Conservation (phyloP, 805 yeast genomes). For the Wickerhamiella occidentalis region DNA sequence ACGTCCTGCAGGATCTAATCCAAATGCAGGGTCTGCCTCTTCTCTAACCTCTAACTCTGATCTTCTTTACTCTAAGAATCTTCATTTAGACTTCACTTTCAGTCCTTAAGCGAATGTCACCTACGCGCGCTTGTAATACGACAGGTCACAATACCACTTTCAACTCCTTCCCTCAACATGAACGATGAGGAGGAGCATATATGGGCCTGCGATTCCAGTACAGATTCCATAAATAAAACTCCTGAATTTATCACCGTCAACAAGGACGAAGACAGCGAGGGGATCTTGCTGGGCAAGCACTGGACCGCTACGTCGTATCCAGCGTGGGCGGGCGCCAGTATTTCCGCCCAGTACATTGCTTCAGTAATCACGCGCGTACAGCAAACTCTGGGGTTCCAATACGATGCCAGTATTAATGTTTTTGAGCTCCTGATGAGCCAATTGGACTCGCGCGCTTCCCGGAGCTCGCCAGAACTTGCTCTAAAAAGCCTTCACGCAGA, state of each 20-base stretch:
- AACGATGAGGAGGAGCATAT: slow-evolving; percentile 7
- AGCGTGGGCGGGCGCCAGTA: slow-evolving; percentile 3
- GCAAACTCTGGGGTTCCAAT: slow-evolving; percentile 54
- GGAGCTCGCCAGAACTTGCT: slow-evolving; percentile 47
- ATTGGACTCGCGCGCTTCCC: slow-evolving; percentile 56
- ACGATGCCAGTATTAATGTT: slow-evolving; percentile 53
- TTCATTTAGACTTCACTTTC: too few relatives aligned
- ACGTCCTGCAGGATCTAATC: too few relatives aligned
- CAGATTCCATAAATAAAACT: not conserved
- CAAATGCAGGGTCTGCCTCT: too few relatives aligned
- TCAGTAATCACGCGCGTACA: slow-evolving; percentile 41
- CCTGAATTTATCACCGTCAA: not conserved
- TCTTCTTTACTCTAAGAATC: too few relatives aligned
- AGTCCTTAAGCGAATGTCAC: too few relatives aligned
- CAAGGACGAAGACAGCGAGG: not conserved
- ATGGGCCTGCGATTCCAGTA: not conserved
- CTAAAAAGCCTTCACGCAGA: slow-evolving; percentile 55
- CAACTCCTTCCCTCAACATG: not conserved
- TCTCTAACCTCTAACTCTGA: too few relatives aligned
- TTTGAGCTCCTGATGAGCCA: slow-evolving; percentile 50
- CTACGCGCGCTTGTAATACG: too few relatives aligned
- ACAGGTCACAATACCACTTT: not conserved
- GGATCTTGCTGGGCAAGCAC: slow-evolving; percentile 1
- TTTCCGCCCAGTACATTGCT: slow-evolving; percentile 38
- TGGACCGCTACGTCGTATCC: slow-evolving; percentile 8